These are phyloP conservation scores for Malus fusca DNA, from an alignment of 306 rosid genomes.

Conservation along the genomic window DNA sequence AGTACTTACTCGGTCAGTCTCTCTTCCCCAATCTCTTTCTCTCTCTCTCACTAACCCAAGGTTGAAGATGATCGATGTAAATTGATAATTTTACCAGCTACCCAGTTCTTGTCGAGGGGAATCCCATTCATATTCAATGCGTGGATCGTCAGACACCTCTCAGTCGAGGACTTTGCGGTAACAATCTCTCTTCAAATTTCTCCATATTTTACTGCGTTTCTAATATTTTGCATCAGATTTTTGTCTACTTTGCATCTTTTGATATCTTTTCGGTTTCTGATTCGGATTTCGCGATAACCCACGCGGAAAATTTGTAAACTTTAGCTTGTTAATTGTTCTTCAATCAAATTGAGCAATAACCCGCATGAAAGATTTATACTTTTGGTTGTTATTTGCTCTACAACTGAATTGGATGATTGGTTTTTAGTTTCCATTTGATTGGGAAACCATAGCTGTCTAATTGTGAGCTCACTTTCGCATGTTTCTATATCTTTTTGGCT, in stretches of 20 bases:
- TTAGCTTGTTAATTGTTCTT: too few relatives aligned
- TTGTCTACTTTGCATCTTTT: neutral
- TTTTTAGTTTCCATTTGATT: too few relatives aligned
- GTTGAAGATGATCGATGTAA: neutral
- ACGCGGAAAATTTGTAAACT: too few relatives aligned
- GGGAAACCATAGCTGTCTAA: too few relatives aligned
- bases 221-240: neutral
- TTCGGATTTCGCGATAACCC: neutral
- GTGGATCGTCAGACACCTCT: slow-evolving; percentile 87
- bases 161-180: slow-evolving; percentile 87
- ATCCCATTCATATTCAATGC: slow-evolving; percentile 88
- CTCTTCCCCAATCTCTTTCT: neutral
- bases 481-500: too few relatives aligned
- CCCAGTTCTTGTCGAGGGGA: slow-evolving; percentile 90
- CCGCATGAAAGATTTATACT: too few relatives aligned
- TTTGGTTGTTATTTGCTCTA: too few relatives aligned
- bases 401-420: too few relatives aligned
- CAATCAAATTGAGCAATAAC: too few relatives aligned
- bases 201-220: neutral
- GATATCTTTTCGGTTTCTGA: neutral
- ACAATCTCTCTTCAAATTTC: neutral
- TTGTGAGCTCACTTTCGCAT: too few relatives aligned
- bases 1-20: slow-evolving; percentile 68
- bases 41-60: neutral
- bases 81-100: slow-evolving; percentile 44